These are phyloP conservation scores for Polytolypa hystricis DNA, from an alignment of 2,329 filamentous ascomycete genomes.

Conservation along the genomic window DNA sequence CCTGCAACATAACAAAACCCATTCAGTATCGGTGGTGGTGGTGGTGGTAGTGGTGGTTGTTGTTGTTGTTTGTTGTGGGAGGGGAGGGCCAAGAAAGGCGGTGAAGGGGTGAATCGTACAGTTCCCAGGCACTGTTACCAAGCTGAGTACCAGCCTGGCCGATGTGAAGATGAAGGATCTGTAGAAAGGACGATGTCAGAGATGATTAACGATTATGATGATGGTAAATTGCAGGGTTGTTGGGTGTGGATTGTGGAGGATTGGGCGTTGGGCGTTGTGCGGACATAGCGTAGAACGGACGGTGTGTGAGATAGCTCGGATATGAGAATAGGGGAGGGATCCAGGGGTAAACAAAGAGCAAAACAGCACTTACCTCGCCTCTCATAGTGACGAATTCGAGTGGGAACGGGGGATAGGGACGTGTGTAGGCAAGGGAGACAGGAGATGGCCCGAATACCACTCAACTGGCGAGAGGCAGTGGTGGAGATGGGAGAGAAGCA, in stretches of 20 bases:
- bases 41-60: background rate
- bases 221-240: slow-evolving; percentile 3
- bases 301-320: slow-evolving; percentile 7
- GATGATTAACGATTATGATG: background rate
- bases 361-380: slow-evolving; percentile 22
- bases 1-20: slow-evolving; percentile 32
- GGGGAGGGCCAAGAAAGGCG: slow-evolving; percentile 5
- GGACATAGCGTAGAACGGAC: slow-evolving; percentile 5
- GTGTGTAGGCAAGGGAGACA: too few relatives aligned
- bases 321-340: slow-evolving; percentile 11
- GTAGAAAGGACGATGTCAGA: slow-evolving; percentile 5
- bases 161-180: slow-evolving; percentile 58
- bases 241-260: slow-evolving; percentile 6
- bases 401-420: slow-evolving; percentile 1
- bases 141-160: slow-evolving; percentile 58
- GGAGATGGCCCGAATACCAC: too few relatives aligned
- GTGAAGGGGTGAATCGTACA: slow-evolving; percentile 39
- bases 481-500: slow-evolving; percentile 1
- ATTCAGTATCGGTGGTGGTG: slow-evolving; percentile 1
- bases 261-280: slow-evolving; percentile 8
- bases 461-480: slow-evolving; percentile 3
- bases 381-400: slow-evolving; percentile 20
- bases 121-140: slow-evolving; percentile 58
- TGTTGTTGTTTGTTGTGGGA: slow-evolving; percentile 1
- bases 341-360: slow-evolving; percentile 15